Base-by-base conservation (phyloP, 805 yeast species). In the Lipomyces orientalis region DNA sequence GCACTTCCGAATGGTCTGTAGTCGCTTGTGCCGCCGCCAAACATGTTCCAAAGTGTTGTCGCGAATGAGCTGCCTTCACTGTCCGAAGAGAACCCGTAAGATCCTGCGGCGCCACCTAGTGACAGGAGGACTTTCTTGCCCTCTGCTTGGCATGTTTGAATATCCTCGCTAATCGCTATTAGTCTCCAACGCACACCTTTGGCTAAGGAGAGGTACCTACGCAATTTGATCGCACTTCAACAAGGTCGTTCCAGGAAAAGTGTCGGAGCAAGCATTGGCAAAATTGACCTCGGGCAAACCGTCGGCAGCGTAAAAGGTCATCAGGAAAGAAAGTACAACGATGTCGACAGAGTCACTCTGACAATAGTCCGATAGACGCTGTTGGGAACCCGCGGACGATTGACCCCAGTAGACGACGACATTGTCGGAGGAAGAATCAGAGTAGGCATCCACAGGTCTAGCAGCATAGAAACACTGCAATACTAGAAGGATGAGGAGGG, bases 381-480 rank as follows among this genome's bases (percentile, higher is more conserved):
- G 75, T 73, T 86, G 87, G 10, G 82, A 75, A 6, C 90, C 90
- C 22, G 85, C 87, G 9, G 93, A 86, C 71, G 86, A 84, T 78
- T 91, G 97, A 59, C 97, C 97, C 97, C 97, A 91, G 79, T 91
- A 91, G 9, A 90, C 82, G 34, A 88, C 96, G 54, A 90, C 86
- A 72, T 90, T 88, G 60, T 81, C 75, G 56, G 84, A 81, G 46
- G 86, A 78, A 19, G 66, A 61, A 22, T 77, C 64, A 9, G 82
- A 73, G 70, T 78, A 80, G 82, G 63, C 67, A 64, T 12, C 14
- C 7, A 65, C 68, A n/a, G 68, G 49, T 43, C 22, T 43, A 12
- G 10, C 10, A n/a, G n/a, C 16, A 1, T 12, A 19, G 22, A 19
- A 43, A 16, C 16, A 1, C 9, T 43, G 49, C 49, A 22, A 16